Evolutionary conservation across 768 basidiomycete genomes (phyloP).

Genomic region (Tulasnella sp.): DNA sequence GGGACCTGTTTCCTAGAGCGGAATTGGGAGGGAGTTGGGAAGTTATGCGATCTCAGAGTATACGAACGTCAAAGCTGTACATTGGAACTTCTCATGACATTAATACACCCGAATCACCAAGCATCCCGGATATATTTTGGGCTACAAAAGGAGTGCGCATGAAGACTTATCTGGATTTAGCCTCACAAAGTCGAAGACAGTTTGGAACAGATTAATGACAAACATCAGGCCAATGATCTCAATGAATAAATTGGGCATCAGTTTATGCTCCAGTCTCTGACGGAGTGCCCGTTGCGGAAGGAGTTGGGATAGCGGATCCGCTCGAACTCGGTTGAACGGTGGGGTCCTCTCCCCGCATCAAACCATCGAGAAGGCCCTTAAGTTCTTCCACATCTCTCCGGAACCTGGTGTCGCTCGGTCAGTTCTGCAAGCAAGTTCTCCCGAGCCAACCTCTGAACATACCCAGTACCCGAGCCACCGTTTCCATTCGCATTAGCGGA

Average conservation of each 20-base stretch:
- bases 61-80: constrained; percentile 68
- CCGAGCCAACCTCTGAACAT: no score
- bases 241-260: no score
- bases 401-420: constrained; percentile 24
- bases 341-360: constrained; percentile 4
- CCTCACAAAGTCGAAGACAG: no score
- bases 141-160: neutral
- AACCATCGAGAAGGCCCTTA: constrained; percentile 29
- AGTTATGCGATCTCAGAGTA: constrained; percentile 78
- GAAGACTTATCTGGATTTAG: no score
- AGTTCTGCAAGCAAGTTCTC: neutral
- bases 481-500: neutral
- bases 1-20: constrained; percentile 6
- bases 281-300: neutral
- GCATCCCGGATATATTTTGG: neutral
- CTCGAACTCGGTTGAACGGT: neutral
- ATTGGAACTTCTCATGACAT: constrained; percentile 55
- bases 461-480: constrained; percentile 4
- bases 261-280: neutral
- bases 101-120: neutral
- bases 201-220: no score
- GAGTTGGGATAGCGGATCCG: neutral
- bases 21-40: constrained; percentile 74
- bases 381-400: constrained; percentile 61
- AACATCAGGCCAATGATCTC: no score